A percentile compares a stretch with the other conserved stretches of the same genome.
phyloP scores from a whole-genome alignment of 148 eudicot species.

The Agrostemma githago region DNA sequence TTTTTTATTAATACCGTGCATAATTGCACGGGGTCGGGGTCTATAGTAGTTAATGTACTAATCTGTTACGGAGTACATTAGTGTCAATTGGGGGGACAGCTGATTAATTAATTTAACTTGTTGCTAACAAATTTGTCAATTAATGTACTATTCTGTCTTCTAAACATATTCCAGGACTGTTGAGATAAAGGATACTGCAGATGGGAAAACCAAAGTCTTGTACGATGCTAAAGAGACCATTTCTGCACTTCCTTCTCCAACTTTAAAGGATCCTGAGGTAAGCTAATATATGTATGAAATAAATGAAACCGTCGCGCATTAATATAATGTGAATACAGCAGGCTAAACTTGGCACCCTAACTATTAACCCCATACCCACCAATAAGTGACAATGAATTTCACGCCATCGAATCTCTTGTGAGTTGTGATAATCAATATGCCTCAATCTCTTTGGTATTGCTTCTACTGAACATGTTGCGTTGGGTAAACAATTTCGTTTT shows the following conservation, averaged over 20 bases:
- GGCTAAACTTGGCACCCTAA: too few relatives aligned
- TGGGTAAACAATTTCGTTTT: background rate
- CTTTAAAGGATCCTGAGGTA: constrained; percentile 59
- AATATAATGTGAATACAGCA: too few relatives aligned
- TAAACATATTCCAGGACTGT: constrained; percentile 37
- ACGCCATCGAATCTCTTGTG: background rate
- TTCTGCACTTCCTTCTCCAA: constrained; percentile 48
- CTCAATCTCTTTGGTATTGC: background rate
- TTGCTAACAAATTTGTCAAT: background rate
- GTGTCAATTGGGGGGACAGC: constrained; percentile 85
- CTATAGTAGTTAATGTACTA: too few relatives aligned
- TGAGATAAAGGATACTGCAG: constrained; percentile 37
- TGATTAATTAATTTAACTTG: constrained; percentile 6
- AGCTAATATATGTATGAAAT: background rate
- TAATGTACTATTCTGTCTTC: background rate
- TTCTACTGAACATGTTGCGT: too few relatives aligned
- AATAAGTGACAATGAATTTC: too few relatives aligned
- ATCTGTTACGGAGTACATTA: constrained; percentile 9
- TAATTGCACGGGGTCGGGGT: too few relatives aligned
- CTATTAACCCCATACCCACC: background rate
- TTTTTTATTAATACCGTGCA: too few relatives aligned
- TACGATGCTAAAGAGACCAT: constrained; percentile 59
- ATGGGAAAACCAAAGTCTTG: constrained; percentile 39
- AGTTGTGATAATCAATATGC: background rate
- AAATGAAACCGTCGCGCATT: background rate